phyloP scores from a whole-genome alignment of 1,284 basidiomycete genomes.

The Salmacisia buchloeana region DNA sequence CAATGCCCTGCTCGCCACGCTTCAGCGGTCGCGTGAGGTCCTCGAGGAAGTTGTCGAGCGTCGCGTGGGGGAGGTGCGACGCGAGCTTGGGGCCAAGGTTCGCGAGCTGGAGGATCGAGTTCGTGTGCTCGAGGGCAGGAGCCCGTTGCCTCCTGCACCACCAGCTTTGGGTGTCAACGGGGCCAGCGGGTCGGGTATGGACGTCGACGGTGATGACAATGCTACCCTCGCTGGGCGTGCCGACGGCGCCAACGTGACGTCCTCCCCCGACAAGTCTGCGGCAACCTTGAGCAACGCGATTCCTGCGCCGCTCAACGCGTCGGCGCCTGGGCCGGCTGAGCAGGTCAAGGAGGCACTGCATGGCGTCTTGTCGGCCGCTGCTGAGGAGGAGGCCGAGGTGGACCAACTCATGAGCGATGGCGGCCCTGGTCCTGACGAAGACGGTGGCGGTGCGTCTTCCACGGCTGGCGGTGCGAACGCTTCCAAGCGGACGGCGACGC shows the following conservation, averaged over 20 bases:
- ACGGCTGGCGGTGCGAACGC: no score
- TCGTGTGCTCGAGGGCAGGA: slow-evolving; percentile 26
- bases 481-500: no score
- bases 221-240: no score
- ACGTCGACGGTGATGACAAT: background rate
- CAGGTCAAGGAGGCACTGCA: background rate
- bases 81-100: slow-evolving; percentile 35
- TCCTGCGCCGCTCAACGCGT: background rate
- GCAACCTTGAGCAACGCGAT: no score
- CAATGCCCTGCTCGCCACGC: slow-evolving; percentile 45
- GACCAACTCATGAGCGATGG: slow-evolving; percentile 1
- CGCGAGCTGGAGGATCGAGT: slow-evolving; percentile 32
- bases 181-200: background rate
- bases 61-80: slow-evolving; percentile 33
- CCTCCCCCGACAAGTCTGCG: no score
- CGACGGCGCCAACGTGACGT: no score
- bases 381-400: slow-evolving; percentile 2
- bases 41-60: slow-evolving; percentile 45
- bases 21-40: slow-evolving; percentile 40
- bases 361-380: background rate
- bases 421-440: no score
- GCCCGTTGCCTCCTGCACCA: background rate
- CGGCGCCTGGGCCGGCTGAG: background rate
- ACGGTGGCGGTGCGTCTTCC: no score
- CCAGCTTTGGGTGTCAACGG: background rate